Evolutionary conservation across 1,139 yeast species (phyloP).

Genomic region (Scheffersomyces cryptocercus): DNA sequence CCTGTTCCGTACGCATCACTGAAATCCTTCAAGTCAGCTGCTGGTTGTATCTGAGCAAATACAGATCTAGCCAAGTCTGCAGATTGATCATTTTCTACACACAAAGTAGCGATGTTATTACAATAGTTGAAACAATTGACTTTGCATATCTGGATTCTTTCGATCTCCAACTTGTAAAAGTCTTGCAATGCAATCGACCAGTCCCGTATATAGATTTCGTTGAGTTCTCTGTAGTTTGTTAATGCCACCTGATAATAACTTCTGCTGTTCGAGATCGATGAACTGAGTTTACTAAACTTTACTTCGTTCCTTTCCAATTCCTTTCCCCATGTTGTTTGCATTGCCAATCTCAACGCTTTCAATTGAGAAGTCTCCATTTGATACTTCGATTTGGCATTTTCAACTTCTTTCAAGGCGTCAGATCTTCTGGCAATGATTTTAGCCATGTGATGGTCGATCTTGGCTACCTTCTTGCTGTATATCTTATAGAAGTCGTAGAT

Average conservation of each 20-base stretch:
- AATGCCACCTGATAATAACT: slow-evolving; percentile 63
- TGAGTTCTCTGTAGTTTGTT: slow-evolving; percentile 61
- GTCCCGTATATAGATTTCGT: slow-evolving; percentile 72
- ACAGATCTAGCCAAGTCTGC: slow-evolving; percentile 70
- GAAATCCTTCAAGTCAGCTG: slow-evolving; percentile 59
- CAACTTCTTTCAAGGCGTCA: slow-evolving; percentile 32
- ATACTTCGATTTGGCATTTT: slow-evolving; percentile 54
- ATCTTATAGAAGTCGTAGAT: slow-evolving; percentile 30
- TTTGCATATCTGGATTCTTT: slow-evolving; percentile 73
- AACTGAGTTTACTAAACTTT: slow-evolving; percentile 58
- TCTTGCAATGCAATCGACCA: slow-evolving; percentile 74
- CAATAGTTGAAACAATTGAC: slow-evolving; percentile 83
- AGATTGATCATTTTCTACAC: slow-evolving; percentile 76
- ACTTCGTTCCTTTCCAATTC: slow-evolving; percentile 69
- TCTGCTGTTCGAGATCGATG: slow-evolving; percentile 48
- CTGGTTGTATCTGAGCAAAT: slow-evolving; percentile 69
- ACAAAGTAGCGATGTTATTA: slow-evolving; percentile 71
- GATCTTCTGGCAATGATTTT: slow-evolving; percentile 30
- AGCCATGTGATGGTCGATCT: slow-evolving; percentile 38
- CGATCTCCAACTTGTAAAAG: slow-evolving; percentile 75
- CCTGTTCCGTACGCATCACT: slow-evolving; percentile 67
- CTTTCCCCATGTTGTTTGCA: slow-evolving; percentile 75
- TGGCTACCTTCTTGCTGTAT: slow-evolving; percentile 32
- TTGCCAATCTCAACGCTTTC: slow-evolving; percentile 60
- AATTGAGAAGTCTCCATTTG: slow-evolving; percentile 60